Evolutionary conservation across 352 stramenopile genomes (phyloP).

Genomic region (Phytophthora citricola): DNA sequence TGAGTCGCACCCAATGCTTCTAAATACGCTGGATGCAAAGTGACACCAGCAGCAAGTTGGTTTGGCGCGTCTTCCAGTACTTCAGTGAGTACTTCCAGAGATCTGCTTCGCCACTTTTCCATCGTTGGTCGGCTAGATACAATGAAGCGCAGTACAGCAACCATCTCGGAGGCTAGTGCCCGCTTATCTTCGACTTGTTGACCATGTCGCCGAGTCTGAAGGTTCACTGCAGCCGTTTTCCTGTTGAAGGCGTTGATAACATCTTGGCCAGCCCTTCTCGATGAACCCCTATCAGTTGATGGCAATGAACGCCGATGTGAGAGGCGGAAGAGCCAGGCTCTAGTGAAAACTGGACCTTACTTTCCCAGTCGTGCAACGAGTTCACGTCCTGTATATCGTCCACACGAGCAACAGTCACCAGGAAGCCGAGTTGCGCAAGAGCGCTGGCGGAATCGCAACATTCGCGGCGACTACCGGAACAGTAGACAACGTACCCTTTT

Average conservation of each 20-base stretch:
- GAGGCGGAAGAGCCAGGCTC: constrained; percentile 58
- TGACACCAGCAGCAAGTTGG: constrained; percentile 20
- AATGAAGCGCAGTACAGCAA: constrained; percentile 41
- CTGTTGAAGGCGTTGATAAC: constrained; percentile 58
- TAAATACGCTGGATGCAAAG: constrained; percentile 36
- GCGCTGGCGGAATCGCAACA: constrained; percentile 46
- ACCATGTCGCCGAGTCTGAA: constrained; percentile 2
- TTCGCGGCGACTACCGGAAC: constrained; percentile 36
- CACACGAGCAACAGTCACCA: constrained; percentile 50
- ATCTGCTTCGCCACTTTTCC: constrained; percentile 37
- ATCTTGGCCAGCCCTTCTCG: constrained; percentile 43
- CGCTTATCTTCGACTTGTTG: constrained; percentile 32
- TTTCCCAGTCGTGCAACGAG: constrained; percentile 60
- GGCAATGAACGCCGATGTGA: constrained; percentile 43
- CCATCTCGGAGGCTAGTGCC: constrained; percentile 48
- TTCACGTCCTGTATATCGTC: constrained; percentile 48
- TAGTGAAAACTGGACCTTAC: constrained; percentile 36
- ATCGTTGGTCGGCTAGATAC: constrained; percentile 20
- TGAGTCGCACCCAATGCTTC: constrained; percentile 46
- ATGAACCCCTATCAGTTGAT: constrained; percentile 30
- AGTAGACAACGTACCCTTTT: constrained; percentile 63
- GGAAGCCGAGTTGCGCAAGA: constrained; percentile 51
- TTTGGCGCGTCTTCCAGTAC: constrained; percentile 28
- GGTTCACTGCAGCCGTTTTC: constrained; percentile 18
- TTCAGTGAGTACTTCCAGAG: constrained; percentile 33